Evolutionary conservation across 352 stramenopile genomes (phyloP).

Genomic region (Pythium apleroticum): DNA sequence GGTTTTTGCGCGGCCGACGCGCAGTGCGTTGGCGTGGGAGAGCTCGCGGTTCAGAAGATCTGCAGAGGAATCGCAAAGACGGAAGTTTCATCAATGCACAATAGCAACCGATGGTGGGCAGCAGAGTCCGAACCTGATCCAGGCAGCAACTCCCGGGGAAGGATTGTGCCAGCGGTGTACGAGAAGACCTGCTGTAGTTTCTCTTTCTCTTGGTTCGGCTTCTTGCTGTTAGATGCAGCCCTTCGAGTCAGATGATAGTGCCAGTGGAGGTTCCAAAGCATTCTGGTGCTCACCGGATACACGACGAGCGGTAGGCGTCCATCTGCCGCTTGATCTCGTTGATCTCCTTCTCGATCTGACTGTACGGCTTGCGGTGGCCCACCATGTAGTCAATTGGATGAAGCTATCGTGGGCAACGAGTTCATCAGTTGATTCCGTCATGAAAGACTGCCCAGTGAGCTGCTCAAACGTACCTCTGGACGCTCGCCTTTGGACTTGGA

Average conservation of each 20-base stretch:
- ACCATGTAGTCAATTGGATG: slow-evolving; percentile 62
- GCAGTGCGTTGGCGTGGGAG: slow-evolving; percentile 46
- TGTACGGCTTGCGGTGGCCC: slow-evolving; percentile 55
- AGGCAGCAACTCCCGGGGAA: slow-evolving; percentile 70
- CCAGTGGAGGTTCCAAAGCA: not conserved
- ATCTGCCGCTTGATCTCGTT: slow-evolving; percentile 71
- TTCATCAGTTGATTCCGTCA: too few species aligned
- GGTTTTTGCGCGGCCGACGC: slow-evolving; percentile 41
- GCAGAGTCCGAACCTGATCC: slow-evolving; percentile 41
- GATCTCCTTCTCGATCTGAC: slow-evolving; percentile 79
- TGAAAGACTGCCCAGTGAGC: too few species aligned
- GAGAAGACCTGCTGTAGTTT: slow-evolving; percentile 82
- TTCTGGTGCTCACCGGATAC: slow-evolving; percentile 38
- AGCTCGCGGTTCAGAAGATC: slow-evolving; percentile 66
- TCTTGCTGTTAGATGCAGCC: slow-evolving; percentile 17
- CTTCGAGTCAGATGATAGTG: not conserved
- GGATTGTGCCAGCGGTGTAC: slow-evolving; percentile 62
- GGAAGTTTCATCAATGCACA: not conserved
- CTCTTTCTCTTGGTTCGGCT: slow-evolving; percentile 77
- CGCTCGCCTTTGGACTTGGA: slow-evolving; percentile 23
- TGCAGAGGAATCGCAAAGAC: slow-evolving; percentile 16
- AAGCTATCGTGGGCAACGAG: slow-evolving; percentile 22
- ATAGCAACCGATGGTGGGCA: not conserved
- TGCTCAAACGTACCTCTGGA: slow-evolving; percentile 34
- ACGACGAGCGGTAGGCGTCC: slow-evolving; percentile 55